Evolutionary conservation across 129 eudicot genomes (phyloP), one percentile per base, ranked within the genome.

Genomic region (Smallanthus sonchifolius): DNA sequence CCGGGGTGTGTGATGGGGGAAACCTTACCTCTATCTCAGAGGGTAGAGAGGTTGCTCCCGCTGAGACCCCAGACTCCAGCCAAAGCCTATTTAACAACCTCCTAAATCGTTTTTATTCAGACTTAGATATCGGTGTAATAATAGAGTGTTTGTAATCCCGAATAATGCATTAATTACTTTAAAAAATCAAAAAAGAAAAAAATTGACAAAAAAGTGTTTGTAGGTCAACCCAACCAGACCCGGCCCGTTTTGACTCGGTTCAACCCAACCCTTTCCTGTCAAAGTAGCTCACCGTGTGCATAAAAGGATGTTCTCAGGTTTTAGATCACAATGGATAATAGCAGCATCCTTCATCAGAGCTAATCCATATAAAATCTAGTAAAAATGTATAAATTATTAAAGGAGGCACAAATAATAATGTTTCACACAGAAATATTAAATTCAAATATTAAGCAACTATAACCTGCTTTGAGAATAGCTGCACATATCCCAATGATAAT

Each of bases 291-390:
- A 89, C 99, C 97, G 88, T 32, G 97, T 84, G 78, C 96, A 85
- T 82, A 95, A 73, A 65, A 95, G 99, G 76, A 95, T 95, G 86
- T 95, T 95, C 62, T 95, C 99, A 28, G 97, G 97, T 82, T 95
- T 95, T 59, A 95, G 82, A 85, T 95, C 99, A 70, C 99, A 95
- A 73, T 95, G 97, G 79, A 95, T 95, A 70, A 95, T 91, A 47
- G 92, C 96, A 84, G 99, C 97, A 76, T 91, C 96, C 86, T 91
- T 95, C 99, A 95, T 95, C 80, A 95, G 80, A 65, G 90, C 91
- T 79, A 95, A 83, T 10, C 99, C 99, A 80, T 85, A 87, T 83
- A 95, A 79, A 65, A 95, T 95, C 97, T 93, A 66, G 76, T 65
- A 60, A 72, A 75, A 79, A 64, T 48, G 43, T 37, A 74, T 69